Evolutionary conservation across 108 stramenopile species (phyloP), one percentile per base, ranked within the genome.

Genomic region (Skeletonema grethae): DNA sequence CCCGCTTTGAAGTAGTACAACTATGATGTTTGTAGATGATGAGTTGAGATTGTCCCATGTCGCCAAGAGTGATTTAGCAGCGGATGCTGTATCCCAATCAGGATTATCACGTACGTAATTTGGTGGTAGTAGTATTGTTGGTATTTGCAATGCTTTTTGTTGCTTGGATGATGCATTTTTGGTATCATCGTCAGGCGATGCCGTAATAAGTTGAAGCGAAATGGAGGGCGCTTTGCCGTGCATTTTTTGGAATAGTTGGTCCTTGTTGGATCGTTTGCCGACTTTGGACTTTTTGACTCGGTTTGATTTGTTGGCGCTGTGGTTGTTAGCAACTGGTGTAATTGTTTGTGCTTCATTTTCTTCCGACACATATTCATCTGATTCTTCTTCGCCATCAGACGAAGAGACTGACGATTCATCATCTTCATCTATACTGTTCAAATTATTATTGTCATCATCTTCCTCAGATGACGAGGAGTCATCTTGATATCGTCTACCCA

Each of bases 1-100:
- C 1, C 94, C 94, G 28, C 84, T 86, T 63, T 82, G 87, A 0
- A 95, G 31, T 28, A 88, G 53, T 36, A 95, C 65, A n/a, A 95
- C 57, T 16, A 90, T 70, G n/a, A 73, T 74, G n/a, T 69, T 53
- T 29, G 46, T 5, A 18, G 67, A 43, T 34, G 75, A 50, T 20
- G 67, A 55, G 32, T 65, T 31, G 29, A 71, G 18, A 39, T 20
- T 11, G n/a, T 73, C 73, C 79, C 79, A 80, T 39, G 56, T 31
- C 1, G 41, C 1, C 2, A 80, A 55, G n/a, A 80, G 60, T 5
- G 8, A 29, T 57, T 29, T 12, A 5, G 79, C 79, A 31, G 57
- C 69, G 0, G 71, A 48, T 2, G 66, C 34, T 28, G 62, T 20
- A 16, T 69, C 41, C 29, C 55, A 65, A 56, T 69, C 58, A 5